These are phyloP conservation scores for Annulohypoxylon bovei DNA, from an alignment of 495 filamentous ascomycete species.

Conservation along the genomic window DNA sequence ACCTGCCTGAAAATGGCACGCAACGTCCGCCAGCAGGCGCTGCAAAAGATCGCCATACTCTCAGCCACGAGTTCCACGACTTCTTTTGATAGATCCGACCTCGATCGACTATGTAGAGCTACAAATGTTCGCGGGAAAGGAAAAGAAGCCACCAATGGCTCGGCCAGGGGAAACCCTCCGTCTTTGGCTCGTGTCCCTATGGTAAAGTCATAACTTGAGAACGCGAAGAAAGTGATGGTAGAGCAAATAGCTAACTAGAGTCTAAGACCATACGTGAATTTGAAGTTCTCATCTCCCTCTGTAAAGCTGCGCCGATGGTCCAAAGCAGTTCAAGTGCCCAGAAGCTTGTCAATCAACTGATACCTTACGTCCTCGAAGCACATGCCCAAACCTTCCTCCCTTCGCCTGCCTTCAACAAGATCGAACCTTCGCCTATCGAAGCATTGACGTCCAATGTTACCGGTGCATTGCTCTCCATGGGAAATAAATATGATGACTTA, in stretches of 20 bases:
- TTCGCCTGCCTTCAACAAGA: slow-evolving; percentile 82
- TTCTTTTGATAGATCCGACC: slow-evolving; percentile 69
- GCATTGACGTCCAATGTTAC: slow-evolving; percentile 80
- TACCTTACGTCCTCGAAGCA: slow-evolving; percentile 84
- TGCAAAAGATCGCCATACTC: slow-evolving; percentile 76
- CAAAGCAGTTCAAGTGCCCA: slow-evolving; percentile 73
- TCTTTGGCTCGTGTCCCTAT: slow-evolving; percentile 60
- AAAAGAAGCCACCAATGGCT: slow-evolving; percentile 50
- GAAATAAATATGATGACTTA: slow-evolving; percentile 71
- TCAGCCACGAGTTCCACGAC: slow-evolving; percentile 61
- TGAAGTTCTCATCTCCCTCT: slow-evolving; percentile 87
- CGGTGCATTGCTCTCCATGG: slow-evolving; percentile 79
- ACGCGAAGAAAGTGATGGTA: neutral
- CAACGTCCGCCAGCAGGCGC: slow-evolving; percentile 69
- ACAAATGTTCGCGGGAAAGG: slow-evolving; percentile 53
- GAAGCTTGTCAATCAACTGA: slow-evolving; percentile 75
- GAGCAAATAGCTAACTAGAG: slow-evolving; percentile 28
- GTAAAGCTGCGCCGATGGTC: slow-evolving; percentile 82
- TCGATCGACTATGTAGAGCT: slow-evolving; percentile 69
- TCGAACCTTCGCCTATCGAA: slow-evolving; percentile 92
- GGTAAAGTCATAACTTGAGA: slow-evolving; percentile 49
- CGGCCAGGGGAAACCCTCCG: slow-evolving; percentile 29
- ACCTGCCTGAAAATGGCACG: slow-evolving; percentile 51
- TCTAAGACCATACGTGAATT: slow-evolving; percentile 77
- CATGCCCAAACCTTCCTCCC: slow-evolving; percentile 77